Base-by-base conservation (phyloP, 306 rosid species). In the Ormosia semicastrata region DNA sequence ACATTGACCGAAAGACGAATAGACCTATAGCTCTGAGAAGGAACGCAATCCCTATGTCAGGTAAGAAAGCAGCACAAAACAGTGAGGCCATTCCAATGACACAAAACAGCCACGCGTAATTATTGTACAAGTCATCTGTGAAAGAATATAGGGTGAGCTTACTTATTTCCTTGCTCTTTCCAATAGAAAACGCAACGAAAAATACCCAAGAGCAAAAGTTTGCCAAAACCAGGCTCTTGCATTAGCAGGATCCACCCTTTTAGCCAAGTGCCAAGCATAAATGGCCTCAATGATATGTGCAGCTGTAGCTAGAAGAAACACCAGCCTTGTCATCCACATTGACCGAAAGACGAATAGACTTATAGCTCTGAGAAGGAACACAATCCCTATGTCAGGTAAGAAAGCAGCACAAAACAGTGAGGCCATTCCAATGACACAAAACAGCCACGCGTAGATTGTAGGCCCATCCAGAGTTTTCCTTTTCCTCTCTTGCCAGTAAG, bases 201-300 rank as follows among this genome's bases (percentile, higher is more conserved):
- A 95, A 12, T 76, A 0, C 12, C 98, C 98, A 2, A 91, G 87
- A 30, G 60, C 92, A 56, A 89, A 83, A 29, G 97, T 95, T 84
- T 90, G 97, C 99, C 94, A 93, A 80, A 95, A 91, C 99, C 99
- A 92, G 71, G 91, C 93, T 58, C 72, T 88, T 65, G 93, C 76
- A 72, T 95, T 92, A 40, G 85, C 73, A 60, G 93, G 97, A 86
- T 95, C 99, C 7, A 93, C 91, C 83, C 88, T 88, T 80, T 85
- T 87, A 9, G 98, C 96, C 72, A 95, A 76, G 78, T 77, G 50
- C 97, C 97, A 90, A 8, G 97, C 94, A 74, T 90, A 93, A 33
- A 83, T 17, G 60, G 90, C 94, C 91, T 95, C 98, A 14, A 50
- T 50, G 50, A 85, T 29, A 78, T 93, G 99, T 49, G 74, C 44